Base-by-base conservation (phyloP, 2,329 filamentous ascomycete species). In the Camillea tinctor region DNA sequence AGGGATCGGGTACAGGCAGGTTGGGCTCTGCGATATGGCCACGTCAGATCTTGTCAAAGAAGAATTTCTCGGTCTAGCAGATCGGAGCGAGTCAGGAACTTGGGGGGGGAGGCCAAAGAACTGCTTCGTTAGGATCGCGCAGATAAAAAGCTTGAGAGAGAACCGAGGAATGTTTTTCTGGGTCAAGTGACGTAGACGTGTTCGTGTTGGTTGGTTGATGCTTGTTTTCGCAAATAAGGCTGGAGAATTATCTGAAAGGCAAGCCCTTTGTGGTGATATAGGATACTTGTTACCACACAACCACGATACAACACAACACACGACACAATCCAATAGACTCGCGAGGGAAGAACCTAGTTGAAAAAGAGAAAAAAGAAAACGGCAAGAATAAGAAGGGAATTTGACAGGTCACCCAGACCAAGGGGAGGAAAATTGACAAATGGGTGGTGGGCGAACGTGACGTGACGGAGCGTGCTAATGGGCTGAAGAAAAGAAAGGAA, bases 381-480 rank as follows among this genome's bases (percentile, higher is more conserved):
- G 68, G 62, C 68, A 65, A 68, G 66, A 70, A 69, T 66, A 56
- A 30, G 57, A 63, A 68, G 61, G 68, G 68, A 64, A 72, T 61
- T 56, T 59, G 66, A 64, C 69, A 68, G 66, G 69, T 68, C 67
- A 70, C 69, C 69, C 69, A 70, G 65, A 68, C 62, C 60, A 63
- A 60, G 64, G 51, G 64, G 63, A 56, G 54, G 63, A 56, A 52
- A 59, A 71, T 72, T 72, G 69, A 68, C 70, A 57, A 60, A 58
- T 65, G 4, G 68, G 68, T 61, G 64, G 67, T 68, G 69, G 68
- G 68, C 62, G 62, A 65, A 70, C 70, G 68, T 71, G 69, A 68
- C 69, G 66, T 64, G 68, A 71, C 68, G 68, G 65, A 71, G 68
- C 70, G 69, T 69, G 67, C 66, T 59, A 69, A 66, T 69, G 69